These are phyloP conservation scores for Xylaria sp. DNA, from an alignment of 2,329 filamentous ascomycete species.

Conservation along the genomic window DNA sequence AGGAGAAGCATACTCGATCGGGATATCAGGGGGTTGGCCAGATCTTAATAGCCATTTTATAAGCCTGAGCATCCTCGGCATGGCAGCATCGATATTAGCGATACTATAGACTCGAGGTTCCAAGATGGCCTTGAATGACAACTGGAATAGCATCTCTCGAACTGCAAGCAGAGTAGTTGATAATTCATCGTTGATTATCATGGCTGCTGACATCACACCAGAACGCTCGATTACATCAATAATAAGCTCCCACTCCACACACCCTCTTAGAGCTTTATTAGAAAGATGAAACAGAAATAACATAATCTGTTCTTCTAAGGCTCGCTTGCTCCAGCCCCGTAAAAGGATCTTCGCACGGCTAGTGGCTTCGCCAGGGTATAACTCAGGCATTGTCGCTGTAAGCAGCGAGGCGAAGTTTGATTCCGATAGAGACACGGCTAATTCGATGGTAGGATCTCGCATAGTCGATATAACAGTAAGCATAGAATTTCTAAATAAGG, in stretches of 20 bases:
- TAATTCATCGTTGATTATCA: background rate
- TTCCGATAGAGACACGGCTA: background rate
- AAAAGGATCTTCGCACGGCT: background rate
- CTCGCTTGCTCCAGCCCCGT: background rate
- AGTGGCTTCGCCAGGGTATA: background rate
- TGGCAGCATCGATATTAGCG: background rate
- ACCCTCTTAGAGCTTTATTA: background rate
- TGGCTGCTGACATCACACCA: background rate
- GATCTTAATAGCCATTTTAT: slow-evolving; percentile 3
- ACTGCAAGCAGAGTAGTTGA: background rate
- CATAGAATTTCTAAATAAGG: background rate
- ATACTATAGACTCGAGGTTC: background rate
- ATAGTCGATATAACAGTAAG: background rate
- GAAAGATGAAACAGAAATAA: background rate
- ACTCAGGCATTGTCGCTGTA: background rate
- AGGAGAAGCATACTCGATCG: too few species aligned
- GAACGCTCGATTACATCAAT: background rate
- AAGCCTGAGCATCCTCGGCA: background rate
- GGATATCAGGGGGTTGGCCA: background rate
- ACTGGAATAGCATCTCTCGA: background rate
- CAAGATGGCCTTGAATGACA: background rate
- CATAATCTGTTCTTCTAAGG: background rate
- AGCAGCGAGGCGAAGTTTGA: background rate
- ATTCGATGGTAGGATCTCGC: background rate
- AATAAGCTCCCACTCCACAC: background rate